Evolutionary conservation across 129 eudicot species (phyloP).

Genomic region (Oenanthe sinensis): DNA sequence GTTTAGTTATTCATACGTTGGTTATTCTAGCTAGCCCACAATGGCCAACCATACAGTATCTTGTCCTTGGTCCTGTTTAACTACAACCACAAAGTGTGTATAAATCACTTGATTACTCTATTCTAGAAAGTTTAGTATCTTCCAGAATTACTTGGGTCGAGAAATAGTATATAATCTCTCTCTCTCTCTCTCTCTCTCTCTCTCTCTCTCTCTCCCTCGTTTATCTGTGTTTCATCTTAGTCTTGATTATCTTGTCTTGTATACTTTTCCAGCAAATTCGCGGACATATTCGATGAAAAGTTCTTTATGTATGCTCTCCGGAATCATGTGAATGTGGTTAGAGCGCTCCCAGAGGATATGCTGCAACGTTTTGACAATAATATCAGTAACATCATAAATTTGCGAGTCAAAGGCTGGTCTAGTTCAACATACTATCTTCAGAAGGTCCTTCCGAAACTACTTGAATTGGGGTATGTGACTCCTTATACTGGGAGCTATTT

Average conservation of each 20-base stretch:
- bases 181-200: background rate
- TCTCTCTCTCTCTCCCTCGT: slow-evolving; percentile 2
- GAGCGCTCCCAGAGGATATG: slow-evolving; percentile 71
- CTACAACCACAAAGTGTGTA: background rate
- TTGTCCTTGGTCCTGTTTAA: background rate
- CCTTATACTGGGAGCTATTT: background rate
- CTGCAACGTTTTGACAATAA: slow-evolving; percentile 72
- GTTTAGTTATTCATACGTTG: too few species aligned
- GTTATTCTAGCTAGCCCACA: background rate
- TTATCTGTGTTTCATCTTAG: background rate
- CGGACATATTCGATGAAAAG: slow-evolving; percentile 95
- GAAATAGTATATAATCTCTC: background rate
- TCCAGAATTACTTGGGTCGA: background rate
- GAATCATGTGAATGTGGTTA: slow-evolving; percentile 71
- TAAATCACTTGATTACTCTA: background rate
- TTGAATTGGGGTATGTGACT: slow-evolving; percentile 63
- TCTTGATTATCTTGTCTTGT: background rate
- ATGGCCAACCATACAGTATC: background rate
- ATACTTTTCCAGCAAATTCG: slow-evolving; percentile 61
- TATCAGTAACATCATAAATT: slow-evolving; percentile 84
- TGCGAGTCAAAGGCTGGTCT: slow-evolving; percentile 97
- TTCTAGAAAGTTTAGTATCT: background rate
- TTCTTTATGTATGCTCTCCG: slow-evolving; percentile 90
- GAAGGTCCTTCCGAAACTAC: slow-evolving; percentile 81
- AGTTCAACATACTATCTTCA: slow-evolving; percentile 87